Base-by-base conservation (phyloP, 768 basidiomycete species). In the Mycena latifolia region DNA sequence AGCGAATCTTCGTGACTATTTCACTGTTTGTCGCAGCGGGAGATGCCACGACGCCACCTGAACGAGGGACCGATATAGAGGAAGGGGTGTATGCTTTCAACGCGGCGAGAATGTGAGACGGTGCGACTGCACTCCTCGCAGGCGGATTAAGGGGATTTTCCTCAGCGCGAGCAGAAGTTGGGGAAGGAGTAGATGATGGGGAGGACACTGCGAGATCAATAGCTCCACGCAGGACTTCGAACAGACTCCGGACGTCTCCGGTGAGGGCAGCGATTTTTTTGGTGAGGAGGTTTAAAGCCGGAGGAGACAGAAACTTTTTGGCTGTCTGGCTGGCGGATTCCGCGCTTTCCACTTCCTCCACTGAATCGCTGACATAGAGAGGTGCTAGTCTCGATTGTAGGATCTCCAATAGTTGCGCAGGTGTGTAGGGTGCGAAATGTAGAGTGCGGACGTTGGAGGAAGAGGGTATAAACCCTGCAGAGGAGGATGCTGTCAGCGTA, bases 221-320 rank as follows among this genome's bases (percentile, higher is more conserved):
- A 10, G 94, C 92, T 14, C 89, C 87, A 31, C 93, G 86, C 12
- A 94, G 82, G 15, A 95, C 91, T 74, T 93, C 92, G 60, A 96
- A 91, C 2, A 94, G 79, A 27, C 86, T 88, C 43, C 94, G 84
- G 11, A 95, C 92, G 71, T 96, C 94, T 18, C 94, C 94, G 0
- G 94, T 94, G 62, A 89, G 82, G 2, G 91, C 85, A 5, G 94
- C 93, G 22, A 95, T 80, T 73, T 94, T 94, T 80, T 92, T 93
- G 11, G 91, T 87, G 29, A 94, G 83, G 17, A 95, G 81, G 39
- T 85, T 88, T 37, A 95, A 76, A 3, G 92, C 85, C 1, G 91
- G 82, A 8, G 79, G 61, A 4, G 91, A 89, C 33, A 96, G 77
- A 70, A 95, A 85, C 55, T 84, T 86, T 74, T 83, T 83, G 20